phyloP scores from a whole-genome alignment of 495 filamentous ascomycete species.

The Trichocladium antarcticum region DNA sequence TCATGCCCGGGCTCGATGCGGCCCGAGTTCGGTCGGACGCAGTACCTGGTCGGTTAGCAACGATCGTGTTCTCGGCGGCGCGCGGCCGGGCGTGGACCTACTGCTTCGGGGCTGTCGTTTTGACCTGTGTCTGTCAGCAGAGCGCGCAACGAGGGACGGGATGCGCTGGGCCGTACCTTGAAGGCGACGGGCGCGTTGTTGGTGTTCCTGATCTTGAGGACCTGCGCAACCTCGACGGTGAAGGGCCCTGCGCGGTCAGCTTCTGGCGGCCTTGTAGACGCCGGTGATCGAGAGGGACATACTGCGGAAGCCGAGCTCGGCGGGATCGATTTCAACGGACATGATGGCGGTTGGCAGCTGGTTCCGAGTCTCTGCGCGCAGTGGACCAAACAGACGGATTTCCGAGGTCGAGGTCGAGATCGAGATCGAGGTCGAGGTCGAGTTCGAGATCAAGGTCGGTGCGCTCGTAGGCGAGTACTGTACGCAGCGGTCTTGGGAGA shows the following conservation, averaged over 20 bases:
- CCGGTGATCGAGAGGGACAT: slow-evolving; percentile 27
- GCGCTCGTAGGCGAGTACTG: no score
- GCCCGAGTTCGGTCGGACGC: slow-evolving; percentile 93
- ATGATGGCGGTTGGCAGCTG: slow-evolving; percentile 46
- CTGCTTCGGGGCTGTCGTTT: slow-evolving; percentile 98
- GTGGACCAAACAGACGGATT: no score
- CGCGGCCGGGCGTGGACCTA: slow-evolving; percentile 38
- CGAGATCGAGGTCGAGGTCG: no score
- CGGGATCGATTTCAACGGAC: slow-evolving; percentile 86
- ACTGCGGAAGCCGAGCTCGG: slow-evolving; percentile 91
- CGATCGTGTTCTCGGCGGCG: background rate
- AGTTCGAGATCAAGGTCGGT: no score
- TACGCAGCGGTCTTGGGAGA: no score
- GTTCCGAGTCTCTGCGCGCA: background rate
- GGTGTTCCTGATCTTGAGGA: slow-evolving; percentile 68
- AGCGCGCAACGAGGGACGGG: background rate
- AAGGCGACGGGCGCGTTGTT: slow-evolving; percentile 76
- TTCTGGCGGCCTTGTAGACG: background rate
- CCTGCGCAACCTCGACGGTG: slow-evolving; percentile 77
- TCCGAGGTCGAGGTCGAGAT: no score
- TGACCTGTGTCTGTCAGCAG: slow-evolving; percentile 55
- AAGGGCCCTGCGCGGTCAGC: slow-evolving; percentile 63
- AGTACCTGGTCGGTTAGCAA: slow-evolving; percentile 56
- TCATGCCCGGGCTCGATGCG: slow-evolving; percentile 78
- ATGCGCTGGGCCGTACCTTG: slow-evolving; percentile 54